A percentile compares a stretch with the other conserved stretches of the same genome.
phyloP scores from a whole-genome alignment of 345 rosid species.

The Citrus medica region DNA sequence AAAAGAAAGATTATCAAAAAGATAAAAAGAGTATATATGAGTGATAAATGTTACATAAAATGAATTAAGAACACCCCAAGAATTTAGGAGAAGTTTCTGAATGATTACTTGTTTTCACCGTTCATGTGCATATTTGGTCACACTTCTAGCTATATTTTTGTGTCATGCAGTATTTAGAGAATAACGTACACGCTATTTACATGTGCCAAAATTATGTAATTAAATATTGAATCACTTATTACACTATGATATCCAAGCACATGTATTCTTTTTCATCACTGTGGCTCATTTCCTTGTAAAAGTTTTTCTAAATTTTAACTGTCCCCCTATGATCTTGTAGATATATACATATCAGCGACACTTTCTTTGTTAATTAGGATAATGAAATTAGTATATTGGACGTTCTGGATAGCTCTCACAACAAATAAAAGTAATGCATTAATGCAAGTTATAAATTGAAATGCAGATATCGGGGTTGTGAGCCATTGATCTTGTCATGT shows the following conservation, averaged over 20 bases:
- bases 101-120: background rate
- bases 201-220: background rate
- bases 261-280: background rate
- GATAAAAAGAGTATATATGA: no score
- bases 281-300: background rate
- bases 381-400: background rate
- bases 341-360: background rate
- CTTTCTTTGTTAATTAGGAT: background rate
- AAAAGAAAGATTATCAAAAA: no score
- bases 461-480: slow-evolving; percentile 74
- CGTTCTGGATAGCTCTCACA: background rate
- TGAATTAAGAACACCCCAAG: no score
- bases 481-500: slow-evolving; percentile 72
- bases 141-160: background rate
- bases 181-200: background rate
- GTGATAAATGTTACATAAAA: no score
- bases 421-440: background rate
- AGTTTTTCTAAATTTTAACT: background rate
- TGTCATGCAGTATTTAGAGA: background rate
- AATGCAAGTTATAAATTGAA: slow-evolving; percentile 2
- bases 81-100: no score
- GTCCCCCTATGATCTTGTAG: background rate
- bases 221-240: background rate
- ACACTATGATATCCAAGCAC: background rate
- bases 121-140: background rate